Percentiles rank a stretch among this genome's conserved stretches.
Conservation (phyloP, 2,329 filamentous ascomycete species). For the Plenodomus biglobosus region DNA sequence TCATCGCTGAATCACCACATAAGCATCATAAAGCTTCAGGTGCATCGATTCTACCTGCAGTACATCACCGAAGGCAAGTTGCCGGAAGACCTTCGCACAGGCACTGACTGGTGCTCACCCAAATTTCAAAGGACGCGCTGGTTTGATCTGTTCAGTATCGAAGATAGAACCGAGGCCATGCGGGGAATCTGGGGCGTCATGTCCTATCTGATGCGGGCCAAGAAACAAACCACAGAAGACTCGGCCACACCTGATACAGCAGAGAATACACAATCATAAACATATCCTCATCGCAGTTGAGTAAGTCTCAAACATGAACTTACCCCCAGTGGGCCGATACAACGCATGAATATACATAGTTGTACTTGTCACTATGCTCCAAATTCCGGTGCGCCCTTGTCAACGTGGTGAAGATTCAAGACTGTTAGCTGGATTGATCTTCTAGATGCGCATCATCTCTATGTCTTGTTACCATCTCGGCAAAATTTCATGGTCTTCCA, state of each 20-base stretch:
- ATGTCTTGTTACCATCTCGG: no score
- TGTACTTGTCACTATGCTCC: neutral
- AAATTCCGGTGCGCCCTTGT: neutral
- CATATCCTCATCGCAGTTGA: neutral
- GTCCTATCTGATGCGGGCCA: slow-evolving; percentile 51
- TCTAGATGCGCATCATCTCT: no score
- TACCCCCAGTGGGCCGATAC: neutral
- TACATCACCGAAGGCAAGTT: slow-evolving; percentile 52
- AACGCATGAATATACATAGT: neutral
- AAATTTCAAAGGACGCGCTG: slow-evolving; percentile 58
- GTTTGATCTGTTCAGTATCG: slow-evolving; percentile 59
- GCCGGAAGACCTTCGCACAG: slow-evolving; percentile 24
- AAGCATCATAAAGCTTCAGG: slow-evolving; percentile 59
- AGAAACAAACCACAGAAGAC: slow-evolving; percentile 1
- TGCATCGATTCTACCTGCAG: slow-evolving; percentile 60
- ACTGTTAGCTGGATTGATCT: no score
- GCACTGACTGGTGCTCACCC: slow-evolving; percentile 53
- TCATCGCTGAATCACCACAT: slow-evolving; percentile 66
- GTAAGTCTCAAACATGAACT: neutral
- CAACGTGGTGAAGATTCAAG: no score
- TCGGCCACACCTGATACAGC: neutral
- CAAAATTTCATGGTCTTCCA: no score
- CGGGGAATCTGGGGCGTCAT: slow-evolving; percentile 61
- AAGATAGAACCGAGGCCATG: slow-evolving; percentile 59
- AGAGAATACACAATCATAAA: neutral